A percentile compares a stretch with the other conserved stretches of the same genome.
phyloP scores from a whole-genome alignment of 2,329 filamentous ascomycete genomes.

The Pseudogymnoascus sp. region DNA sequence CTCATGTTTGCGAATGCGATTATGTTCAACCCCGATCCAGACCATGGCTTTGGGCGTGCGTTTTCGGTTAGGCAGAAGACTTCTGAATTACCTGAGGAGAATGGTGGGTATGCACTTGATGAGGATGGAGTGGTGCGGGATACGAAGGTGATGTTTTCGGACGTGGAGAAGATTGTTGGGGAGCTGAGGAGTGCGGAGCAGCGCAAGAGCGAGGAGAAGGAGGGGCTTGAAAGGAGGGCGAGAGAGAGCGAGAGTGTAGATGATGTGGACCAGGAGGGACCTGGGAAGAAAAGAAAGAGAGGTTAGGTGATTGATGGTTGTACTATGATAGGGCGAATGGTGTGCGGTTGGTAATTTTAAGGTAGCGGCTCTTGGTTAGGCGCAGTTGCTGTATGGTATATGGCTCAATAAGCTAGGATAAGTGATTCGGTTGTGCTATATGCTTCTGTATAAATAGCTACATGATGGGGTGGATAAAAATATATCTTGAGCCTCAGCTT shows the following conservation, averaged over 20 bases:
- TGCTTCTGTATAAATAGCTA: not conserved
- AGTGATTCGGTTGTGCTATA: not conserved
- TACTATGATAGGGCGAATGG: not conserved
- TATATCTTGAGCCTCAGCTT: not conserved
- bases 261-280: not conserved
- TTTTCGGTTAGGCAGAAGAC: conserved; percentile 40
- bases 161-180: conserved; percentile 55
- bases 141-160: conserved; percentile 80
- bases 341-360: not conserved
- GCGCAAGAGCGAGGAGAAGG: conserved; percentile 20
- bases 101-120: conserved; percentile 54
- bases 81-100: conserved; percentile 21
- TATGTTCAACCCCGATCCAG: conserved; percentile 90
- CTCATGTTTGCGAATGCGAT: conserved; percentile 97
- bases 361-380: not conserved
- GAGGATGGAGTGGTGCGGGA: conserved; percentile 85
- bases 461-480: not conserved
- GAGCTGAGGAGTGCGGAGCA: conserved; percentile 25
- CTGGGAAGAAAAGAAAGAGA: not conserved
- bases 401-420: not conserved
- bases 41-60: conserved; percentile 57
- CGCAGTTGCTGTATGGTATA: not conserved
- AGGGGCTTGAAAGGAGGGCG: conserved; percentile 22
- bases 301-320: not conserved
- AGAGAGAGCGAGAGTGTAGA: conserved; percentile 10